phyloP scores from a whole-genome alignment of 2,329 filamentous ascomycete genomes.

The Cladosporium oxysporum region DNA sequence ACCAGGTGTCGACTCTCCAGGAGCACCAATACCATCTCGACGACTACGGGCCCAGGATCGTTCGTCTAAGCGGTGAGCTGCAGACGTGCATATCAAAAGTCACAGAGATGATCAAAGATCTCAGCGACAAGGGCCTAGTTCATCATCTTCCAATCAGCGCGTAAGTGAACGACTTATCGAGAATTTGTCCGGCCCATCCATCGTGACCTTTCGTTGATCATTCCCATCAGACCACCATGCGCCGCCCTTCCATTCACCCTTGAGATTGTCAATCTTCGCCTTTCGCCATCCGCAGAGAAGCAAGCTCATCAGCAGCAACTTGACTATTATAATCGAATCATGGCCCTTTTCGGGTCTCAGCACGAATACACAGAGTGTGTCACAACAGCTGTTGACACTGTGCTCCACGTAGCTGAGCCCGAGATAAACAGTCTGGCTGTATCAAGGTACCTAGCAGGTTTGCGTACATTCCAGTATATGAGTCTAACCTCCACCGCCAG shows the following conservation, averaged over 20 bases:
- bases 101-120: constrained; percentile 1
- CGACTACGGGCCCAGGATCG: not conserved
- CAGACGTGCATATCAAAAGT: not conserved
- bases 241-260: not conserved
- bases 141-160: not conserved
- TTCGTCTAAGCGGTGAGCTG: not conserved
- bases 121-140: not conserved
- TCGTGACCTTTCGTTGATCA: not conserved
- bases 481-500: not conserved
- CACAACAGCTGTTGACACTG: not conserved
- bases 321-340: not conserved
- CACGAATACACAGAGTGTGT: not conserved
- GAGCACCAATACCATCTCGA: not conserved
- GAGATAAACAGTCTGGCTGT: not conserved
- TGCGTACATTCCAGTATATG: not conserved
- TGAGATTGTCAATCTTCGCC: not conserved
- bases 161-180: not conserved
- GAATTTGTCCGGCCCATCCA: not conserved
- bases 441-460: not conserved
- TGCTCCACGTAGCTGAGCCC: not conserved
- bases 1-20: constrained; percentile 7
- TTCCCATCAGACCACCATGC: not conserved
- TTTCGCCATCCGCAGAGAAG: not conserved
- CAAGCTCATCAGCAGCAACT: constrained; percentile 1
- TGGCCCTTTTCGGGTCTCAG: not conserved